Percentiles rank a stretch among this genome's conserved stretches.
Evolutionary conservation across 1,284 basidiomycete species (phyloP).

Genomic region (Cutaneotrichosporon cavernicola): DNA sequence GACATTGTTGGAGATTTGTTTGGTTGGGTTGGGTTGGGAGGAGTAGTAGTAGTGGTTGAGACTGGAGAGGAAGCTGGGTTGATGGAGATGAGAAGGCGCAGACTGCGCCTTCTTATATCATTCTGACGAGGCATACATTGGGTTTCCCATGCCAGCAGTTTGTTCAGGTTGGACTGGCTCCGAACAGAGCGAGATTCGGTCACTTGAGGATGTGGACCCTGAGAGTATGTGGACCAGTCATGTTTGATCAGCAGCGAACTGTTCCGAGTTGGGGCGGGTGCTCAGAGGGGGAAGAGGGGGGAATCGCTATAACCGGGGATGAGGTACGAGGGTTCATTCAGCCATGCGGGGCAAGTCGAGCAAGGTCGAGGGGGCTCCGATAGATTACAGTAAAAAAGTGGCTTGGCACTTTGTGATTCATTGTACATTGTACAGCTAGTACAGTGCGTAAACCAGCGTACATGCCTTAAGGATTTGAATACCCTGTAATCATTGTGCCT

Average conservation of each 20-base stretch:
- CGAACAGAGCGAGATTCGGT: neutral
- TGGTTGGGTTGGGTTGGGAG: constrained; percentile 13
- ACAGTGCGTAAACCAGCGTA: too few species aligned
- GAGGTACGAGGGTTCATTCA: neutral
- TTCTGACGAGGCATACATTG: neutral
- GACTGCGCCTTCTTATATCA: constrained; percentile 12
- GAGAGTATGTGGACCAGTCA: neutral
- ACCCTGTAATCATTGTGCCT: too few species aligned
- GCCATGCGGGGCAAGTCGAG: too few species aligned
- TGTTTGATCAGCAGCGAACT: neutral
- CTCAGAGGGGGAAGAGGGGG: too few species aligned
- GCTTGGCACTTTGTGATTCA: too few species aligned
- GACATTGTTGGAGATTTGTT: constrained; percentile 20
- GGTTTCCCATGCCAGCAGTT: neutral
- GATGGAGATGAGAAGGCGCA: constrained; percentile 9
- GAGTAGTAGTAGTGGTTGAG: constrained; percentile 9
- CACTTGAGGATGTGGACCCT: neutral
- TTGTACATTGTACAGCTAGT: too few species aligned
- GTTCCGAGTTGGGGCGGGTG: neutral
- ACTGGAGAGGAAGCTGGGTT: constrained; percentile 8
- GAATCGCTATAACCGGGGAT: neutral
- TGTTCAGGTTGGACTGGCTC: too few species aligned
- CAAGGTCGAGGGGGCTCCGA: too few species aligned
- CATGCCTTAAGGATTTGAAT: too few species aligned
- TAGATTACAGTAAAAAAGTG: too few species aligned